phyloP scores from a whole-genome alignment of 352 stramenopile genomes.

The Pythium utonaiense region DNA sequence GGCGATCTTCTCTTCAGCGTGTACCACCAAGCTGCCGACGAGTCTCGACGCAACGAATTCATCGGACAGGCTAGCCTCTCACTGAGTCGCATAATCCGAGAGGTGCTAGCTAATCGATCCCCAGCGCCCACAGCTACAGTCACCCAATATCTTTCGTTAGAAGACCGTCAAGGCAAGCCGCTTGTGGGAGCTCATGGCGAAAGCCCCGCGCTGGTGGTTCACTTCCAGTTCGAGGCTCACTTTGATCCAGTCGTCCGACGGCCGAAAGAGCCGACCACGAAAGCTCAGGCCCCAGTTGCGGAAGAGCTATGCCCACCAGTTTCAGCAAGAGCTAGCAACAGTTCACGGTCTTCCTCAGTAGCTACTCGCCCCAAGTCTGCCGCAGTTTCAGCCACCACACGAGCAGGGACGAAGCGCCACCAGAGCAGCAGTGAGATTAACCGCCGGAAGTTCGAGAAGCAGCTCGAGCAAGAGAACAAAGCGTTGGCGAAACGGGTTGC shows the following conservation, averaged over 20 bases:
- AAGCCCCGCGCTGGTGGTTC: conserved; percentile 28
- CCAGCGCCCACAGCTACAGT: neutral
- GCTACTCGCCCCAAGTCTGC: conserved; percentile 1
- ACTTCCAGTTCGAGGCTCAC: conserved; percentile 42
- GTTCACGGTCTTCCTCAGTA: neutral
- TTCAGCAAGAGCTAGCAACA: neutral
- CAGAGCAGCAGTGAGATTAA: conserved; percentile 63
- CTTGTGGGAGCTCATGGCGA: neutral
- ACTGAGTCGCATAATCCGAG: conserved; percentile 32
- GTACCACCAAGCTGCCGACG: conserved; percentile 27
- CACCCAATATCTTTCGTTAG: conserved; percentile 24
- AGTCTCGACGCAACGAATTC: conserved; percentile 31
- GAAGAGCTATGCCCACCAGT: neutral
- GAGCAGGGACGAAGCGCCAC: conserved; percentile 11
- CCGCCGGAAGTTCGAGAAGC: conserved; percentile 44
- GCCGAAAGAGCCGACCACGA: neutral
- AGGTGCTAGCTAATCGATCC: neutral
- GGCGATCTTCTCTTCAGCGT: conserved; percentile 65
- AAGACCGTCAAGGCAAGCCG: conserved; percentile 33
- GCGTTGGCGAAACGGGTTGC: conserved; percentile 45
- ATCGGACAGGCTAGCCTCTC: conserved; percentile 52
- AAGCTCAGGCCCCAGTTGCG: neutral
- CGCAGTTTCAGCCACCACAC: neutral
- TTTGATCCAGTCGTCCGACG: conserved; percentile 20
- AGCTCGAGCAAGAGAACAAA: conserved; percentile 53